Evolutionary conservation across 768 basidiomycete genomes (phyloP), one percentile per base, ranked within the genome.

Genomic region (Suillus cothurnatus): DNA sequence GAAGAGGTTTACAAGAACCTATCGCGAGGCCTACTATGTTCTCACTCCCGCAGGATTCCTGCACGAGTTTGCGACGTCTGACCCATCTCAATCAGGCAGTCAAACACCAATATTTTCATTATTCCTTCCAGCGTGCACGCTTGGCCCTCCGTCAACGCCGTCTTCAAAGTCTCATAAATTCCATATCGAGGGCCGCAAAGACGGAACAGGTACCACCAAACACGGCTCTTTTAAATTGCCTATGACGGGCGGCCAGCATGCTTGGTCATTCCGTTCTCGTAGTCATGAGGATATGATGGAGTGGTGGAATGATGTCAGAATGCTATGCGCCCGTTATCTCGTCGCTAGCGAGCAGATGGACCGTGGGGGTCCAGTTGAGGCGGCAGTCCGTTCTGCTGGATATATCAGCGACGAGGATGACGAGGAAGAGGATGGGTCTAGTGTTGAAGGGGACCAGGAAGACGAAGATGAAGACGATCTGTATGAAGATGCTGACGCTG

Each of bases 261-360:
- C 93, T 34, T 99, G 92, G 88, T 92, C 89, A 58, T 99, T 99
- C 84, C 85, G 95, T 41, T 86, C 92, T 55, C 81, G 97, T 66
- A 91, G 89, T 65, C 87, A 92, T 69, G 97, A 99, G 68, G 97
- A 98, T 70, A 95, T 98, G 94, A 94, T 98, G 94, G 97, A 99
- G 80, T 97, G 97, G 94, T 99, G 97, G 97, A 99, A 99, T 73
- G 97, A 99, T 74, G 83, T 96, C 47, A 79, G 93, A 66, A 95
- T 96, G 94, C 81, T 97, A 47, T 96, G 95, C 71, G 94, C 95
- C 26, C 79, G 94, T 67, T 98, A 97, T 75, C 84, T 99, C 61
- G 94, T 99, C 47, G 95, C 95, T 39, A 93, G 91, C 68, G 97
- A 99, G 80, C 85, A 88, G 74, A 92, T 99, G 79, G 94, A 97